Conservation (phyloP, 2,329 filamentous ascomycete genomes). For the Pyrenochaeta sp. region DNA sequence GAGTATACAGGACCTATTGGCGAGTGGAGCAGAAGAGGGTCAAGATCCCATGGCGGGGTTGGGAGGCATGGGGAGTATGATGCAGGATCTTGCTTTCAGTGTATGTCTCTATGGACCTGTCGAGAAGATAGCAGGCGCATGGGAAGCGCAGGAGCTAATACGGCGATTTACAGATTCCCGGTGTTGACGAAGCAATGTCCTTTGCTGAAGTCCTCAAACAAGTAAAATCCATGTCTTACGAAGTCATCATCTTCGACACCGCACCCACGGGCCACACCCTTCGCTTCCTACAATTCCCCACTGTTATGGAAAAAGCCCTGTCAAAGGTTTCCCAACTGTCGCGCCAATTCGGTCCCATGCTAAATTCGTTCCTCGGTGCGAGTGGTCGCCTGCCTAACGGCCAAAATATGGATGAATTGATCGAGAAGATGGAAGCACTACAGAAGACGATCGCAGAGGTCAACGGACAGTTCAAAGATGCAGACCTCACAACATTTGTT, state of each 20-base stretch:
- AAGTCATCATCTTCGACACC: slow-evolving; percentile 99
- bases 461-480: slow-evolving; percentile 97
- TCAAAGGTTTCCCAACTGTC: slow-evolving; percentile 95
- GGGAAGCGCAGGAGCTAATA: slow-evolving; percentile 4
- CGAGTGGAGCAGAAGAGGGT: slow-evolving; percentile 75
- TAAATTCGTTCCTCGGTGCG: slow-evolving; percentile 89
- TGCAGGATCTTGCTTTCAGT: slow-evolving; percentile 97
- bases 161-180: slow-evolving; percentile 74
- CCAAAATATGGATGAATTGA: slow-evolving; percentile 90
- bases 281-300: slow-evolving; percentile 97
- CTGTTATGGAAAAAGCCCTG: slow-evolving; percentile 97
- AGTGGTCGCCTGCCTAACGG: slow-evolving; percentile 83
- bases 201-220: slow-evolving; percentile 99
- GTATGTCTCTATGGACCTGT: slow-evolving; percentile 61
- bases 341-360: slow-evolving; percentile 91
- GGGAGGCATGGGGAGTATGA: slow-evolving; percentile 85
- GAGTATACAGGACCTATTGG: slow-evolving; percentile 93
- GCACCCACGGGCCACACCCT: slow-evolving; percentile 97
- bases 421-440: slow-evolving; percentile 92
- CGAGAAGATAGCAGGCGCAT: not conserved
- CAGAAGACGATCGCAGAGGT: slow-evolving; percentile 94
- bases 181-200: slow-evolving; percentile 99
- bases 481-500: slow-evolving; percentile 93
- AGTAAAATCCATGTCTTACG: slow-evolving; percentile 98
- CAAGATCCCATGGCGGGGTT: slow-evolving; percentile 75